These are phyloP conservation scores for Sodiomyces alkalinus DNA, from an alignment of 2,329 filamentous ascomycete species.

Conservation along the genomic window DNA sequence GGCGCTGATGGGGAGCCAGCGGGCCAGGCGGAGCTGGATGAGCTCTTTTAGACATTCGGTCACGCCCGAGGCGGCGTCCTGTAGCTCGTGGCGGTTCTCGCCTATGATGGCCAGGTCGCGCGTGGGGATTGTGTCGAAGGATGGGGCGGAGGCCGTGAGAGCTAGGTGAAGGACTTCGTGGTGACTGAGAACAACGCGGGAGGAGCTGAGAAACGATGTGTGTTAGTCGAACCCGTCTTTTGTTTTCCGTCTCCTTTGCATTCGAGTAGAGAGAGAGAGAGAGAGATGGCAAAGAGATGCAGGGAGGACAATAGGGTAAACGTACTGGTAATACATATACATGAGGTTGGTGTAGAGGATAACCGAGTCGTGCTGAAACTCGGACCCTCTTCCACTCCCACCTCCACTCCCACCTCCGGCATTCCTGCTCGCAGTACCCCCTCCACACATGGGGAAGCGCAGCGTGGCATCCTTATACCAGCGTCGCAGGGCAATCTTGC, in stretches of 20 bases:
- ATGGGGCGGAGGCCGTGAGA: constrained; percentile 20
- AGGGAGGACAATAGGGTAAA: constrained; percentile 1
- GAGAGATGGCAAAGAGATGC: background rate
- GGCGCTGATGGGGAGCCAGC: constrained; percentile 31
- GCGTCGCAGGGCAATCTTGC: constrained; percentile 19
- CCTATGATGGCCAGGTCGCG: constrained; percentile 21
- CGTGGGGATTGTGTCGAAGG: constrained; percentile 14
- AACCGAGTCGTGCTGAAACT: constrained; percentile 23
- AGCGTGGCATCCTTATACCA: constrained; percentile 25
- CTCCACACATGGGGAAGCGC: constrained; percentile 22
- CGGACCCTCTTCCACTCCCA: too few relatives aligned
- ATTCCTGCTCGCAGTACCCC: constrained; percentile 13
- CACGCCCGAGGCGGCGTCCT: constrained; percentile 26
- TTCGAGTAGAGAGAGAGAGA: too few relatives aligned
- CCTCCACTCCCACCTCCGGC: constrained; percentile 9
- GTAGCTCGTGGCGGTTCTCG: constrained; percentile 25
- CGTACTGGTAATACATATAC: constrained; percentile 37
- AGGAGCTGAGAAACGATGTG: constrained; percentile 20
- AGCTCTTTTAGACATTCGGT: constrained; percentile 31
- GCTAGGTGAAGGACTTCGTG: constrained; percentile 29
- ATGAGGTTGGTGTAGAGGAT: constrained; percentile 30
- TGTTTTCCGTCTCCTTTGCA: too few relatives aligned
- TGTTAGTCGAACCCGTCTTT: too few relatives aligned
- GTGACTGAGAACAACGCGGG: constrained; percentile 27
- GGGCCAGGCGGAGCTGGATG: constrained; percentile 25